Evolutionary conservation across 805 yeast species (phyloP), one percentile per base, ranked within the genome.

Genomic region (Groenewaldozyma salmanticensis): DNA sequence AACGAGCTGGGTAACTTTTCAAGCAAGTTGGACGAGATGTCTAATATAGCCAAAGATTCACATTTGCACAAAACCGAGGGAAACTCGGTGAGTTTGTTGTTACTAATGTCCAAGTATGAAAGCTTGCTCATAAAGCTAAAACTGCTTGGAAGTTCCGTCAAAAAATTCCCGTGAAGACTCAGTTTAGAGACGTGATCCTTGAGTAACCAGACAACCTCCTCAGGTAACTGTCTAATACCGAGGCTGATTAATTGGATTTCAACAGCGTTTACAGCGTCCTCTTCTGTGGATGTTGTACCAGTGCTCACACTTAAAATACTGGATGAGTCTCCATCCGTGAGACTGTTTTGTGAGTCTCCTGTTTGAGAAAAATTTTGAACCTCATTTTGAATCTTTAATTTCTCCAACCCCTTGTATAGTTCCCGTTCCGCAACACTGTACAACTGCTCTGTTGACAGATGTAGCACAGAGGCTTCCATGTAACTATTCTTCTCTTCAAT

Each of bases 41-140:
- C 90, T 33, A 83, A 58, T 39, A 77, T 76, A 51, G 80, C 88
- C 41, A 83, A 60, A 5, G 66, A 64, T 9, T 53, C 51, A 32
- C 71, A 64, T 17, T 44, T 47, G 29, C 50, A 48, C 21, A 64
- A 45, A 1, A 60, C 57, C 1, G 51, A 56, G 0, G 94, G 87
- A 35, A 83, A 68, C 35, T 61, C 65, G 2, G 64, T 49, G 39
- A 84, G 66, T 35, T 61, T 55, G 55, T 84, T 84, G 44, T 68
- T 65, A 54, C 82, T 81, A 35, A 84, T 59, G 56, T 83, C 90
- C 42, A 84, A 60, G 47, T 77, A 79, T 41, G 74, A 65, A 39
- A 82, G 59, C 34, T 65, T 60, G 11, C 66, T 50, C 43, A 81
- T 52, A 27, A 17, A 20, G 17, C 40, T 37, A 37, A 80, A 68